These are phyloP conservation scores for Colletotrichum cereale DNA, from an alignment of 2,329 filamentous ascomycete species.

Conservation along the genomic window DNA sequence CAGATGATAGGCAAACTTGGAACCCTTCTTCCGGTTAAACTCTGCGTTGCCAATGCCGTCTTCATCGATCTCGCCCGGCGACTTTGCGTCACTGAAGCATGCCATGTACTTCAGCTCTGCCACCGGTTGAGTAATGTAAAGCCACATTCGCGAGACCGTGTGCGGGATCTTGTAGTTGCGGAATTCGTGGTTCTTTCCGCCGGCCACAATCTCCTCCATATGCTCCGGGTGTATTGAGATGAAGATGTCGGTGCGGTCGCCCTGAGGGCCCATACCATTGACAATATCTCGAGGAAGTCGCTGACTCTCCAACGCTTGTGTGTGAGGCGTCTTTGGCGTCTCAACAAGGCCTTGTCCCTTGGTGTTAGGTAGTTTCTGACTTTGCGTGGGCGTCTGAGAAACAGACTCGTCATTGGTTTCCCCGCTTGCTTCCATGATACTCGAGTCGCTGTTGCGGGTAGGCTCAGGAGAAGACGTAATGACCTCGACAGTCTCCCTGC, in stretches of 20 bases:
- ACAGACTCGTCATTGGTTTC: slow-evolving; percentile 26
- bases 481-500: slow-evolving; percentile 37
- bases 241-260: slow-evolving; percentile 65
- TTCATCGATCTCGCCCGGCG: slow-evolving; percentile 61
- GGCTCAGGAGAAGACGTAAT: slow-evolving; percentile 34
- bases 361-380: slow-evolving; percentile 15
- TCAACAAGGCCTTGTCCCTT: slow-evolving; percentile 13
- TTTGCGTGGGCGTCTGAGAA: slow-evolving; percentile 28
- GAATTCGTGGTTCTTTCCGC: slow-evolving; percentile 67
- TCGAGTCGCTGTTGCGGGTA: slow-evolving; percentile 18
- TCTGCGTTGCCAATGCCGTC: slow-evolving; percentile 64
- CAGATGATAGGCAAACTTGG: slow-evolving; percentile 65
- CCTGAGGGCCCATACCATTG: slow-evolving; percentile 61
- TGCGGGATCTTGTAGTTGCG: slow-evolving; percentile 67
- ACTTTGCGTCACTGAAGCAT: slow-evolving; percentile 60
- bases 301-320: slow-evolving; percentile 60
- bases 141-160: slow-evolving; percentile 71
- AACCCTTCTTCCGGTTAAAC: slow-evolving; percentile 59
- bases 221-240: slow-evolving; percentile 62
- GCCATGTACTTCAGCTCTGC: slow-evolving; percentile 71
- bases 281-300: slow-evolving; percentile 64
- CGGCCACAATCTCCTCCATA: slow-evolving; percentile 62
- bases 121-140: slow-evolving; percentile 64
- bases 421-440: background rate
- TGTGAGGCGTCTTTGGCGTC: slow-evolving; percentile 47